A percentile compares a stretch with the other conserved stretches of the same genome.
These are phyloP conservation scores for Tolypocladium capitatum DNA, from an alignment of 2,329 filamentous ascomycete species.

Conservation along the genomic window DNA sequence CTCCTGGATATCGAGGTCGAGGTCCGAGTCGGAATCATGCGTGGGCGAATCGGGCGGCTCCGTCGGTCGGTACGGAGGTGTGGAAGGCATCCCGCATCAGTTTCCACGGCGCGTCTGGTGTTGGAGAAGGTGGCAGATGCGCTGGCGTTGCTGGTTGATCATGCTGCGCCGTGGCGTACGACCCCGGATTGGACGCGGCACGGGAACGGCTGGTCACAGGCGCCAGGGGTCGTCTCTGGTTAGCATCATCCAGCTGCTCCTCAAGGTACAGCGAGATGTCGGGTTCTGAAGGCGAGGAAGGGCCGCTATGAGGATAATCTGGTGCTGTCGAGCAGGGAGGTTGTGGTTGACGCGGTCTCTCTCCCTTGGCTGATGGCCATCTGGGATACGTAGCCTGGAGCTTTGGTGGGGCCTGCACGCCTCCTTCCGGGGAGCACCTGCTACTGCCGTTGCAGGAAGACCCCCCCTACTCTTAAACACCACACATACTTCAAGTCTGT, in stretches of 20 bases:
- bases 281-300: background rate
- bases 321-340: background rate
- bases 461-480: too few species aligned
- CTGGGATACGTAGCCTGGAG: background rate
- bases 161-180: conserved; percentile 7
- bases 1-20: conserved; percentile 67
- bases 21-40: conserved; percentile 59
- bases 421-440: too few species aligned
- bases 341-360: background rate
- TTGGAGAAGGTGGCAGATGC: conserved; percentile 5
- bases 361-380: background rate
- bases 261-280: background rate
- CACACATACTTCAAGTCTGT: too few species aligned
- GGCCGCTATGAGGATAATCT: background rate
- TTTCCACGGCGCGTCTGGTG: conserved; percentile 5
- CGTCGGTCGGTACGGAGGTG: conserved; percentile 36
- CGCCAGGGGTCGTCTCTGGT: background rate
- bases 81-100: conserved; percentile 41
- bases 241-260: background rate
- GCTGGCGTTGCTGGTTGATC: conserved; percentile 7
- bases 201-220: background rate
- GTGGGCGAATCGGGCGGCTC: conserved; percentile 51
- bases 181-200: background rate
- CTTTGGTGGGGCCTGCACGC: background rate
- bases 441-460: too few species aligned